Conservation (phyloP, 2,329 filamentous ascomycete genomes). For the Xylariaceae sp. region DNA sequence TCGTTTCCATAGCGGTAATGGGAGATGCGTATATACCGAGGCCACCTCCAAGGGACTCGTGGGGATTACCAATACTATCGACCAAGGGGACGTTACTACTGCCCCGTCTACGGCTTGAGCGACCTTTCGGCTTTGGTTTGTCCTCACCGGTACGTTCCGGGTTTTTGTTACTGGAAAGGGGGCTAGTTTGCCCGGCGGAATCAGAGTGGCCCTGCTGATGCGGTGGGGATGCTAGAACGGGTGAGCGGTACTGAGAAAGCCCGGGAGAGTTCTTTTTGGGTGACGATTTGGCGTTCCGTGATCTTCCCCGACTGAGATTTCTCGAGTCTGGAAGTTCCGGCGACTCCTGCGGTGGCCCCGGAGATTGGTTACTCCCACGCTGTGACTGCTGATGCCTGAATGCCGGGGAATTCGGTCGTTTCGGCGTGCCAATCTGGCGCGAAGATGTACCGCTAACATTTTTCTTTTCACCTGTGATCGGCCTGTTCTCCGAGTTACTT, state of each 20-base stretch:
- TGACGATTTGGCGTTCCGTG: not conserved
- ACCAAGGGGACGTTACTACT: not conserved
- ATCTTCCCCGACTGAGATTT: not conserved
- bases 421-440: not conserved
- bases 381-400: not conserved
- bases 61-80: not conserved
- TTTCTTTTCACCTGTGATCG: not conserved
- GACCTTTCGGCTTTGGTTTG: not conserved
- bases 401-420: not conserved
- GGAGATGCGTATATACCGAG: not conserved
- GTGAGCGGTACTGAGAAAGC: not conserved
- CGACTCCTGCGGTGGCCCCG: not conserved
- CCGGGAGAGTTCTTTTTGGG: not conserved
- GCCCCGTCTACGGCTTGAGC: not conserved
- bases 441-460: not conserved
- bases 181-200: constrained; percentile 2
- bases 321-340: constrained; percentile 1
- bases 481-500: not conserved
- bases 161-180: constrained; percentile 2
- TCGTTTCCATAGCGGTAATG: constrained; percentile 1
- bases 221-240: constrained; percentile 1
- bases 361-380: not conserved
- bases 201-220: constrained; percentile 2
- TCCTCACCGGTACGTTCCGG: not conserved
- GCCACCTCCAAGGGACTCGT: not conserved